Conservation (phyloP, 2,329 filamentous ascomycete genomes). For the Fusarium falciforme region DNA sequence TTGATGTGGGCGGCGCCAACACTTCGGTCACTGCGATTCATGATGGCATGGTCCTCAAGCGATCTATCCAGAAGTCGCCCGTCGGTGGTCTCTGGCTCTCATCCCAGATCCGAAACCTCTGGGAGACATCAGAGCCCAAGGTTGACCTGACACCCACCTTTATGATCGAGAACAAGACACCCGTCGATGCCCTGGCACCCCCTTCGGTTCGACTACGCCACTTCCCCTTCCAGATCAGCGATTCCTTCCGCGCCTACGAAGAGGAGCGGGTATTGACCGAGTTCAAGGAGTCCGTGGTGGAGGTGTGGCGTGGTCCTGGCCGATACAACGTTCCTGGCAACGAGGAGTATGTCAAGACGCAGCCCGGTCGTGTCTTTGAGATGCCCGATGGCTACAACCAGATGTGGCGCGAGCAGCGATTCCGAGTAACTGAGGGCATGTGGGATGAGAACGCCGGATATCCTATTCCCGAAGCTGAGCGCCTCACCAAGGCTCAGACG, state of each 20-base stretch:
- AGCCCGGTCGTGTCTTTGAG: conserved; percentile 90
- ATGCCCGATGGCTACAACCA: conserved; percentile 98
- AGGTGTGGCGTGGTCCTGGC: conserved; percentile 88
- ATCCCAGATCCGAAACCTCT: conserved; percentile 85
- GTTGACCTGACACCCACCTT: conserved; percentile 86
- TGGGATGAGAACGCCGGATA: conserved; percentile 88
- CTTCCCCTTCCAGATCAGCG: conserved; percentile 70
- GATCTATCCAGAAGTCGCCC: conserved; percentile 86
- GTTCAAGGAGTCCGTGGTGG: conserved; percentile 97
- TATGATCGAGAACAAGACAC: conserved; percentile 86
- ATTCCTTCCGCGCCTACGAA: conserved; percentile 84
- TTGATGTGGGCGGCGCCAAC: conserved; percentile 90
- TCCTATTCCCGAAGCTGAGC: conserved; percentile 56
- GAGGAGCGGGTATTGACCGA: conserved; percentile 94
- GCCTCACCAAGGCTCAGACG: conserved; percentile 78
- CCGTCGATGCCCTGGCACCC: conserved; percentile 87
- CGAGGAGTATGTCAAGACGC: conserved; percentile 78
- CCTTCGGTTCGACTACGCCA: conserved; percentile 80
- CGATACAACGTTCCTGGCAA: conserved; percentile 74
- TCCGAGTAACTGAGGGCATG: conserved; percentile 85
- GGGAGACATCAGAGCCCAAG: conserved; percentile 75
- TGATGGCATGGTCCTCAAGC: conserved; percentile 93
- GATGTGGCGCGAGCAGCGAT: conserved; percentile 91
- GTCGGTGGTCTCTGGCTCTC: conserved; percentile 92
- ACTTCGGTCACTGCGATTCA: conserved; percentile 92